Conservation (phyloP, 345 rosid genomes). For the Noccaea bulbosa region DNA sequence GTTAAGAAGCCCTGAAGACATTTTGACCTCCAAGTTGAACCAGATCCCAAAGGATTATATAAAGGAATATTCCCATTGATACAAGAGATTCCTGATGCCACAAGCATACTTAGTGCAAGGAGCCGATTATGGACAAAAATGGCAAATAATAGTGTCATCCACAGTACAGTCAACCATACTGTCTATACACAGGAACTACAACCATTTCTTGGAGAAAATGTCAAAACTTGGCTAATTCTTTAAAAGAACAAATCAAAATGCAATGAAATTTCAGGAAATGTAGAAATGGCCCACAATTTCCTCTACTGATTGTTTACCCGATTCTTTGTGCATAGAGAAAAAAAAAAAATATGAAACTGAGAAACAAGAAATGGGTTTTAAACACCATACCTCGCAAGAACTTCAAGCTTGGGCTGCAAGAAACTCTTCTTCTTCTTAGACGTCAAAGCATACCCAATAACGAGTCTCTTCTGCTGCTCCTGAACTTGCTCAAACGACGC, state of each 20-base stretch:
- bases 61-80: constrained; percentile 35
- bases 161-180: constrained; percentile 24
- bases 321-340: neutral
- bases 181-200: constrained; percentile 7
- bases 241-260: neutral
- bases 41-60: constrained; percentile 9
- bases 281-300: neutral
- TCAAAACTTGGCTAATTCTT: neutral
- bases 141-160: constrained; percentile 19
- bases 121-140: constrained; percentile 8
- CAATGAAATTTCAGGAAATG: neutral
- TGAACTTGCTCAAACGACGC: constrained; percentile 26
- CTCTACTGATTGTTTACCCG: neutral
- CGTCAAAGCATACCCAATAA: constrained; percentile 88
- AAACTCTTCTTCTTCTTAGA: constrained; percentile 88
- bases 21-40: constrained; percentile 33
- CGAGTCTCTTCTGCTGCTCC: constrained; percentile 36
- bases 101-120: neutral
- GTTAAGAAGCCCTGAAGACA: constrained; percentile 14
- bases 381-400: constrained; percentile 60
- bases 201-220: neutral
- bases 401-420: constrained; percentile 82
- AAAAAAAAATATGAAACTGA: neutral
- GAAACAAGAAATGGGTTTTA: neutral
- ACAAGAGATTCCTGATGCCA: constrained; percentile 31